Evolutionary conservation across 352 stramenopile species (phyloP).

Genomic region (Achlya hypogyna): DNA sequence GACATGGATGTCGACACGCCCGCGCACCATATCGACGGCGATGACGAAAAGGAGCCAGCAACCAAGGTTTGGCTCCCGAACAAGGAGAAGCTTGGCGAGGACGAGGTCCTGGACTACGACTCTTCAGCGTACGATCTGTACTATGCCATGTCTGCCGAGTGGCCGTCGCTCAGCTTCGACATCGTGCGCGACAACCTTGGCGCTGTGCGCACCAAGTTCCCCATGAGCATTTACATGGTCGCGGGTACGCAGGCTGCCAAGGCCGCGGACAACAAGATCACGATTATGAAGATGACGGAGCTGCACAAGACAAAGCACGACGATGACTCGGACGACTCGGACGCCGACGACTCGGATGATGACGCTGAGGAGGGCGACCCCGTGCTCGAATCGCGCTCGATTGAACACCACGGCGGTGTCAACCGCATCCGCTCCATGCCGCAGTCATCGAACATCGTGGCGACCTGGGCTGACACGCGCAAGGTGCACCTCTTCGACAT

Average conservation of each 20-base stretch:
- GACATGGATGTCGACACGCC: conserved; percentile 44
- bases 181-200: conserved; percentile 94
- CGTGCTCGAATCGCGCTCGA: conserved; percentile 91
- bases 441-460: conserved; percentile 93
- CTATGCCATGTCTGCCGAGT: conserved; percentile 96
- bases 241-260: conserved; percentile 93
- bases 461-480: conserved; percentile 93
- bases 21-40: conserved; percentile 24
- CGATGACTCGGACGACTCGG: conserved; percentile 40
- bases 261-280: conserved; percentile 93
- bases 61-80: conserved; percentile 93
- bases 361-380: conserved; percentile 94
- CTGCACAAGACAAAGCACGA: conserved; percentile 89
- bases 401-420: conserved; percentile 92
- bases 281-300: conserved; percentile 97
- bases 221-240: conserved; percentile 93
- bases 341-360: conserved; percentile 58
- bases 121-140: conserved; percentile 99
- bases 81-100: conserved; percentile 82
- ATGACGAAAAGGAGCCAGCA: conserved; percentile 40
- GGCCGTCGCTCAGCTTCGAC: conserved; percentile 97
- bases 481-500: conserved; percentile 97
- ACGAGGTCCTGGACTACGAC: conserved; percentile 97
- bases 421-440: conserved; percentile 95
- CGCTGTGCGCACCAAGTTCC: conserved; percentile 88